Evolutionary conservation across 257 asterid genomes (phyloP), one percentile per base, ranked within the genome.

Genomic region (Datura wrightii): DNA sequence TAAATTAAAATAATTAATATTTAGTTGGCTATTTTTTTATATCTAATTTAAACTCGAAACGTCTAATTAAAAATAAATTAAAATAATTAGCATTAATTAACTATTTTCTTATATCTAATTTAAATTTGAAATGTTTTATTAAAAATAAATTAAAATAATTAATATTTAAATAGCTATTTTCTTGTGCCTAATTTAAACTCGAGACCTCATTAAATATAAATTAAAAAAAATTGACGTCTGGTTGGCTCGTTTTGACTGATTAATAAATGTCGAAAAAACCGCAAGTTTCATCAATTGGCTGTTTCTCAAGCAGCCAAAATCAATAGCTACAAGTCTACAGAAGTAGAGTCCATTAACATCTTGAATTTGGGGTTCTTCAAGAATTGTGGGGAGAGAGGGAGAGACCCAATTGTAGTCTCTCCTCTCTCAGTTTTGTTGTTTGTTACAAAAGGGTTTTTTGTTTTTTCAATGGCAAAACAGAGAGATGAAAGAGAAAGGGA

Each of bases 381-480:
- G n/a, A 82, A 37, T 78, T 72, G 55, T 55, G 52, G 15, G 55
- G 52, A 70, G n/a, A 48, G 58, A 42, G 24, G n/a, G 39, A 70
- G 59, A 46, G 19, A 56, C 58, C 52, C 82, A 41, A 56, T 79
- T 80, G 31, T 24, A 16, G 54, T 79, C 36, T 79, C 60, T 70
- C 62, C 84, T 80, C 66, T 83, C 65, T 60, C 56, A n/a, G 37
- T 59, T 56, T 46, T 66, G 60, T 80, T 42, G 5, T 11, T 50
- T 83, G 13, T 71, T 70, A 55, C 56, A 50, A 31, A 24, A 48
- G 19, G 15, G 60, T 4, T 85, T 66, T 66, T n/a, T 6, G 10
- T 69, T 36, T 4, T 42, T 13, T 3, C 15, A 63, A 94, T 94
- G 98, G 97, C 87, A 76, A 93, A 86, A 56, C 89, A 90, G 88